These are phyloP conservation scores for Linderina pennispora DNA, from an alignment of 192 early-diverging fungal genomes.

Conservation along the genomic window DNA sequence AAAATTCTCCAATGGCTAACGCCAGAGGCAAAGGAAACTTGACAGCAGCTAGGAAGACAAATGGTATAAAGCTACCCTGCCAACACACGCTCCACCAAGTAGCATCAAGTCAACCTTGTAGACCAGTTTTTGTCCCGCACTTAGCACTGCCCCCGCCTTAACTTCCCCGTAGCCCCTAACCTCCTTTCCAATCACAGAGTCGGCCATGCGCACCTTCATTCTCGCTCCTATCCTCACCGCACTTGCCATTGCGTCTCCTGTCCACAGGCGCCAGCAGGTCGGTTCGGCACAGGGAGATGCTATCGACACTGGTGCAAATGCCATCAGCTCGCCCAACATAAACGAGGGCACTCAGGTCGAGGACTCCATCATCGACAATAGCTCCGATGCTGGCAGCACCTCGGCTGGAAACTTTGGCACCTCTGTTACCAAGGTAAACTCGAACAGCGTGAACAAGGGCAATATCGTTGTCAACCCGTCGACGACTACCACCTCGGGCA, in stretches of 20 bases:
- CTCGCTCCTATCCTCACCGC: conserved; percentile 6
- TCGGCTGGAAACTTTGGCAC: conserved; percentile 22
- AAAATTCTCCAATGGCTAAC: too few relatives aligned
- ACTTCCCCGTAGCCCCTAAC: too few relatives aligned
- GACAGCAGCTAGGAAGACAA: too few relatives aligned
- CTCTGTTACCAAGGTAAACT: conserved; percentile 22
- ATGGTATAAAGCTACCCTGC: too few relatives aligned
- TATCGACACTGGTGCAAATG: conserved; percentile 12
- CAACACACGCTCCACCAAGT: too few relatives aligned
- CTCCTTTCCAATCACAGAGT: too few relatives aligned
- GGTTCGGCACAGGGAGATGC: conserved; percentile 13
- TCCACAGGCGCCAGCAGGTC: conserved; percentile 8
- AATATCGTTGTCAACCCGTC: conserved; percentile 27
- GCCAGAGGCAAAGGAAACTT: too few relatives aligned
- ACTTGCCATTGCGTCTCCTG: conserved; percentile 14
- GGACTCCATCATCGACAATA: conserved; percentile 12
- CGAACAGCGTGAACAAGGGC: conserved; percentile 35
- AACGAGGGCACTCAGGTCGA: conserved; percentile 25
- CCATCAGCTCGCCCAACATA: conserved; percentile 21
- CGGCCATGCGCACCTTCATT: conserved; percentile 28
- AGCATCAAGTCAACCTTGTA: too few relatives aligned
- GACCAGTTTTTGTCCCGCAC: too few relatives aligned
- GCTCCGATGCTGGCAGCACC: conserved; percentile 2
- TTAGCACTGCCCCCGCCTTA: too few relatives aligned
- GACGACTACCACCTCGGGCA: conserved; percentile 14